Evolutionary conservation across 768 basidiomycete genomes (phyloP).

Genomic region (Pluteus cervinus): DNA sequence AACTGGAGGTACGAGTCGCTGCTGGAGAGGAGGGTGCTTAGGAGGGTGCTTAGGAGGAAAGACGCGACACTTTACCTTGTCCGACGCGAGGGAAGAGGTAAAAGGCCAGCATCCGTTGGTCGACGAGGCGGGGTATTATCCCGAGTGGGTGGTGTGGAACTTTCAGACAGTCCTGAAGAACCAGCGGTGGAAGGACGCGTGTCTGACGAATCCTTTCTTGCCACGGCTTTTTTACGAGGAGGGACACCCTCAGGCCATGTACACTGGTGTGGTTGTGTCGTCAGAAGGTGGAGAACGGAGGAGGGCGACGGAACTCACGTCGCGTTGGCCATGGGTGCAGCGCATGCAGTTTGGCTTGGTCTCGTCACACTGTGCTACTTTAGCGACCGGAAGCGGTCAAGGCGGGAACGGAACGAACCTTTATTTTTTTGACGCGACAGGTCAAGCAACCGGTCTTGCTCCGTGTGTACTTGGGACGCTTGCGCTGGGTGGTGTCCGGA

Average conservation of each 20-base stretch:
- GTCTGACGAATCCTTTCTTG: conserved; percentile 54
- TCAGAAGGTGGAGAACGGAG: conserved; percentile 8
- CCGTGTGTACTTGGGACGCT: conserved; percentile 89
- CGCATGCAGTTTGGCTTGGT: conserved; percentile 82
- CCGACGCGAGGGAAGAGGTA: conserved; percentile 35
- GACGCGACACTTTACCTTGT: conserved; percentile 27
- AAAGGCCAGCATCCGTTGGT: conserved; percentile 33
- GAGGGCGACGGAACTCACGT: conserved; percentile 39
- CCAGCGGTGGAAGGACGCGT: conserved; percentile 70
- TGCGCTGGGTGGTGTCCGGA: conserved; percentile 50
- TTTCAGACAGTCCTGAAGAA: conserved; percentile 66
- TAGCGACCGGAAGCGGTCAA: conserved; percentile 6
- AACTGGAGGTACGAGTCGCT: conserved; percentile 42
- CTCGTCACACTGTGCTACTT: conserved; percentile 71
- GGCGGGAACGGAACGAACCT: conserved; percentile 42
- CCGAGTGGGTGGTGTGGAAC: conserved; percentile 66
- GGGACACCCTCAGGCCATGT: conserved; percentile 83
- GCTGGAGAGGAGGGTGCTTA: conserved; percentile 12
- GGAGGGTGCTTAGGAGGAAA: conserved; percentile 5
- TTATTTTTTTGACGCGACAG: conserved; percentile 92
- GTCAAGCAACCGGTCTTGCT: conserved; percentile 94
- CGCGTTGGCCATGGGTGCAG: conserved; percentile 80
- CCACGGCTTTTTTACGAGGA: conserved; percentile 56
- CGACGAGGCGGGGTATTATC: conserved; percentile 60
- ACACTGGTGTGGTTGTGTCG: conserved; percentile 39